Conservation (phyloP, 2,329 filamentous ascomycete genomes). For the Akanthomyces uredinophilus region DNA sequence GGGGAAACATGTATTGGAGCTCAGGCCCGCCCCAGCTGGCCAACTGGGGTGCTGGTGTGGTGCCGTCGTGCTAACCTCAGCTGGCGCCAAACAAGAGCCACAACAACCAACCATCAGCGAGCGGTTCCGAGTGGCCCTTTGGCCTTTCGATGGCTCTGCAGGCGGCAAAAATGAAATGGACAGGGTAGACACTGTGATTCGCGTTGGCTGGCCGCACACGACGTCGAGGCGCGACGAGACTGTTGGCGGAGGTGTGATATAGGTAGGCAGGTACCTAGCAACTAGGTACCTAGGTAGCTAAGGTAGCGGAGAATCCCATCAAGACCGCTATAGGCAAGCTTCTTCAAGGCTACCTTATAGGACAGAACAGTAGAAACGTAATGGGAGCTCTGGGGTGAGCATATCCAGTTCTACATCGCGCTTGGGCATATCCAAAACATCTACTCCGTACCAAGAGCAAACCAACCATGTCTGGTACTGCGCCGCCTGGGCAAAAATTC, state of each 20-base stretch:
- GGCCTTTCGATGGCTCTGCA: neutral
- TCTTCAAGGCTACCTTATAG: neutral
- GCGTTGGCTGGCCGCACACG: neutral
- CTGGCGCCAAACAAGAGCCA: conserved; percentile 3
- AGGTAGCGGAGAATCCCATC: no score
- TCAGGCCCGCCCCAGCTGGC: conserved; percentile 7
- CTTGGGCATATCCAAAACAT: conserved; percentile 4
- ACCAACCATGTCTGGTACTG: neutral
- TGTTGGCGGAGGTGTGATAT: neutral
- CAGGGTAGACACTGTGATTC: neutral
- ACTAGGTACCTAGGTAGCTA: neutral
- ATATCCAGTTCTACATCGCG: neutral
- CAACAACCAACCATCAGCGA: neutral
- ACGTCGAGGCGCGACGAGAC: neutral
- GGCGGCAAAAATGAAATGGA: neutral
- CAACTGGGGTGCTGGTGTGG: neutral
- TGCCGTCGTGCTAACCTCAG: neutral
- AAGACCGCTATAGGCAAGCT: no score
- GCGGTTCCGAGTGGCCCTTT: neutral
- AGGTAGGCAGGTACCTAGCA: no score
- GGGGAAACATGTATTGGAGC: neutral
- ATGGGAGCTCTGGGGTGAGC: neutral
- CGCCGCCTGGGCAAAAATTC: conserved; percentile 1
- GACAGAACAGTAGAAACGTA: neutral
- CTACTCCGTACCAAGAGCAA: neutral